Percentiles rank a stretch among this genome's conserved stretches.
Evolutionary conservation across 2,329 filamentous ascomycete genomes (phyloP).

Genomic region (Aspergillus sp.): DNA sequence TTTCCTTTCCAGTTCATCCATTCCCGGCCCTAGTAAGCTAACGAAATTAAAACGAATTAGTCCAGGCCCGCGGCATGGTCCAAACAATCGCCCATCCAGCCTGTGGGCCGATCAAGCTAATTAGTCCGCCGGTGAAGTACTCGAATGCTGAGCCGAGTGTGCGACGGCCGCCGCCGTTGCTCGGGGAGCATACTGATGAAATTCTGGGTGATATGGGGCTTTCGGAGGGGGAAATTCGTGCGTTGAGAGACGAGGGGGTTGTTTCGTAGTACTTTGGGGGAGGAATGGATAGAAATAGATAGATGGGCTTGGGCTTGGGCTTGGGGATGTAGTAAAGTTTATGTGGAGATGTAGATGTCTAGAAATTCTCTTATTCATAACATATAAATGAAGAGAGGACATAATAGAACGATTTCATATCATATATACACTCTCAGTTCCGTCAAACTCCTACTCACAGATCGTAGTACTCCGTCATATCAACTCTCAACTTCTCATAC

Average conservation of each 20-base stretch:
- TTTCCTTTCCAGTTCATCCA: background rate
- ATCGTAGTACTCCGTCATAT: constrained; percentile 40
- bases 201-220: constrained; percentile 68
- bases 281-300: too few relatives aligned
- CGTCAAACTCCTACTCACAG: background rate
- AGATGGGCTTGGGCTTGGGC: too few relatives aligned
- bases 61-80: constrained; percentile 82
- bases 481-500: constrained; percentile 36
- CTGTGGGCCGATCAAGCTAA: constrained; percentile 84
- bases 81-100: constrained; percentile 79
- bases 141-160: constrained; percentile 79
- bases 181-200: constrained; percentile 87
- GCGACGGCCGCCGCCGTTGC: constrained; percentile 77
- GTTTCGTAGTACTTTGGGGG: constrained; percentile 52
- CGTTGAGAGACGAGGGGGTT: constrained; percentile 68
- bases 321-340: too few relatives aligned
- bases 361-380: background rate
- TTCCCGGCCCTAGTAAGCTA: background rate
- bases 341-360: too few relatives aligned
- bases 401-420: background rate
- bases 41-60: constrained; percentile 39
- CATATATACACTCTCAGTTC: background rate
- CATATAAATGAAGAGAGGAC: constrained; percentile 3
- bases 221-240: constrained; percentile 61
- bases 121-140: constrained; percentile 95